Base-by-base conservation (phyloP, 345 rosid species). In the Aegle marmelos region DNA sequence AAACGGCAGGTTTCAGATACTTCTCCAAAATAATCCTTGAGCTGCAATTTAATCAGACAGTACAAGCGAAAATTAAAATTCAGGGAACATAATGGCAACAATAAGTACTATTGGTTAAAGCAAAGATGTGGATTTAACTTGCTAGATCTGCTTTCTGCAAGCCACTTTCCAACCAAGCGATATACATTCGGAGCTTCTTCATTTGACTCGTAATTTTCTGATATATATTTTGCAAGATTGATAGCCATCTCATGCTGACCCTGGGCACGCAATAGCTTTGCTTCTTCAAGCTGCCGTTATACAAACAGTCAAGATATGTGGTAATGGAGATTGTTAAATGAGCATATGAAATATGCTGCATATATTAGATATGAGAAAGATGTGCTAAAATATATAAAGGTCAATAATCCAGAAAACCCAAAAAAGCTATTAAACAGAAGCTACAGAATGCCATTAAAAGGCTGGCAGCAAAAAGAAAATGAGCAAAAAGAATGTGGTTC, bases 111-210 rank as follows among this genome's bases (percentile, higher is more conserved):
- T n/a, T 60, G 31, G 19, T 76, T 14, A 82, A 75, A 69, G 57
- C 25, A 56, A 80, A 74, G 77, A 64, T 76, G 68, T 50, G 67
- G 45, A 57, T 70, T 33, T 77, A 83, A 95, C 99, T 88, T 93
- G 99, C 98, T 93, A 77, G 98, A 92, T 92, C 99, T 86, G 80
- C 96, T 92, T 91, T 93, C 97, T 5, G 96, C 99, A 71, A 95
- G 91, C 99, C 99, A 95, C 86, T 93, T 95, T 58, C 99, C 99
- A 39, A 91, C 90, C 87, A 95, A 87, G 79, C 98, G 94, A 80
- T 87, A 80, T 22, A 92, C 92, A 76, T 93, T 90, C 58, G 98
- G 88, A 74, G 91, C 87, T 72, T 86, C 93, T 79, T 93, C 96
- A 59, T 84, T 80, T 75, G 87, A 80, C 69, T 83, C 81, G 80